Evolutionary conservation across 2,329 filamentous ascomycete species (phyloP).

Genomic region (Penicillium sumatraense): DNA sequence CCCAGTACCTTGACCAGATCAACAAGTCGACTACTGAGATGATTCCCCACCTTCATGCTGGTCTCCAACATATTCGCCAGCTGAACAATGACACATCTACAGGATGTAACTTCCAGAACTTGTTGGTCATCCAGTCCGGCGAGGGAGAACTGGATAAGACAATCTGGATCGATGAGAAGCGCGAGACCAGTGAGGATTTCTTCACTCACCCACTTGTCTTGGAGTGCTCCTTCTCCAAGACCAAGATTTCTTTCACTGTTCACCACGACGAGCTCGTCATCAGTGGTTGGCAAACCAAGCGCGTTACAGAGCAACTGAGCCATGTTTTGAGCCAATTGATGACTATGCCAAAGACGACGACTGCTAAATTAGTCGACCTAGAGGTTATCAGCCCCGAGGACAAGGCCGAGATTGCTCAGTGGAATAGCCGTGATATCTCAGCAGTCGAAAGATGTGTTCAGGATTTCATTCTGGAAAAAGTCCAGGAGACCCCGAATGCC

Average conservation of each 20-base stretch:
- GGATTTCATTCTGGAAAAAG: conserved; percentile 36
- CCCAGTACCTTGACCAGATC: conserved; percentile 60
- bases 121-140: conserved; percentile 49
- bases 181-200: conserved; percentile 62
- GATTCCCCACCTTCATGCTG: conserved; percentile 69
- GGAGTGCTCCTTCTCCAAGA: conserved; percentile 62
- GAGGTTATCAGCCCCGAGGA: conserved; percentile 41
- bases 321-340: conserved; percentile 41
- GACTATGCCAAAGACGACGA: conserved; percentile 25
- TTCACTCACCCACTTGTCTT: conserved; percentile 67
- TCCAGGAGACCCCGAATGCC: conserved; percentile 29
- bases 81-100: conserved; percentile 54
- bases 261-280: conserved; percentile 69
- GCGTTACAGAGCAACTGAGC: conserved; percentile 58
- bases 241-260: conserved; percentile 62
- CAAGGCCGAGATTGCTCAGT: conserved; percentile 34
- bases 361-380: conserved; percentile 30
- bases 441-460: conserved; percentile 37
- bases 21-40: conserved; percentile 61
- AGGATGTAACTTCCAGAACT: conserved; percentile 54
- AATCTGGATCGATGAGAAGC: conserved; percentile 41
- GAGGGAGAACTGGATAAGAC: conserved; percentile 28
- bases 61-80: conserved; percentile 57
- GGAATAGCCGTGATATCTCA: conserved; percentile 35
- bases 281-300: conserved; percentile 56